Percentiles rank a stretch among this genome's conserved stretches.
phyloP scores from a whole-genome alignment of 1,284 basidiomycete genomes.

The Ganoderma leucocontextum region DNA sequence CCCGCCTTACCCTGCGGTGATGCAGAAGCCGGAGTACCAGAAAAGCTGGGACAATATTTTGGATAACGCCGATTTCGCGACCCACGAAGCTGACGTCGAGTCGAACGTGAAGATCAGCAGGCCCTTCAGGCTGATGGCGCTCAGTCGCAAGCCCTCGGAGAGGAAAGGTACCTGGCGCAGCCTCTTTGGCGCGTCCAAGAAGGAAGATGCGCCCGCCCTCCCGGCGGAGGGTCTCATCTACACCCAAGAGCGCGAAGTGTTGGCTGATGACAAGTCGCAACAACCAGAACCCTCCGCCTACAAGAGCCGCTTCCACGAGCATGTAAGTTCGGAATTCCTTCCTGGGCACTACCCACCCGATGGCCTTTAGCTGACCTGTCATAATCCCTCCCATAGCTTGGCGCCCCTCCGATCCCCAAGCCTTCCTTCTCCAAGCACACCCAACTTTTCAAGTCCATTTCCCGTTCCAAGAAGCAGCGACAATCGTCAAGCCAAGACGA shows the following conservation, averaged over 20 bases:
- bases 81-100: conserved; percentile 1
- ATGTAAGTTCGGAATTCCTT: conserved; percentile 11
- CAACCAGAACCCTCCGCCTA: background rate
- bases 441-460: conserved; percentile 7
- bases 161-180: conserved; percentile 30
- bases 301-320: conserved; percentile 5
- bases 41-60: conserved; percentile 62
- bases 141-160: conserved; percentile 50
- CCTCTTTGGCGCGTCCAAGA: conserved; percentile 3
- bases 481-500: background rate
- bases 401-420: background rate
- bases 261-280: background rate
- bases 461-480: conserved; percentile 2
- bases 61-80: conserved; percentile 42
- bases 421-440: conserved; percentile 11
- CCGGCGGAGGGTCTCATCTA: background rate
- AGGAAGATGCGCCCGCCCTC: background rate
- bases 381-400: conserved; percentile 1
- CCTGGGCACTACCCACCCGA: conserved; percentile 5
- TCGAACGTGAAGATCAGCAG: conserved; percentile 40
- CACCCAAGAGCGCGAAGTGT: conserved; percentile 1
- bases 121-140: conserved; percentile 51
- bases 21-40: conserved; percentile 46
- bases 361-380: background rate
- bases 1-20: conserved; percentile 40